phyloP scores from a whole-genome alignment of 2,329 filamentous ascomycete genomes.

The Cytospora paraplurivora region DNA sequence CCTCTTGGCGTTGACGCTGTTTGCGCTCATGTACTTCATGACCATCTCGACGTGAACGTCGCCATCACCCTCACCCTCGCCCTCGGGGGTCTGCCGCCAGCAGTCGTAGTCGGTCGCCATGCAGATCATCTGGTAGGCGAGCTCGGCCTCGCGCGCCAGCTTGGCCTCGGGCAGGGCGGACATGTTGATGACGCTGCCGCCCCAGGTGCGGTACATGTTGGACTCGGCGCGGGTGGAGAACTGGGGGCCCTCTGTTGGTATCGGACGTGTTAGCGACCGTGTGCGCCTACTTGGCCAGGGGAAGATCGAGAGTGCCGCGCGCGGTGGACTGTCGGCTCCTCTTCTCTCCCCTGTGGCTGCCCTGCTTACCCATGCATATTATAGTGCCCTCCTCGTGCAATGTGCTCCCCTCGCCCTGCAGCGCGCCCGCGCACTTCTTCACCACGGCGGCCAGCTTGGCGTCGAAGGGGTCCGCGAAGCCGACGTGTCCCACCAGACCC shows the following conservation, averaged over 20 bases:
- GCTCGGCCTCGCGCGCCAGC: conserved; percentile 92
- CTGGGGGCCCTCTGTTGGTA: conserved; percentile 79
- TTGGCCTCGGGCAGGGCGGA: conserved; percentile 93
- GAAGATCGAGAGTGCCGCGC: conserved; percentile 1
- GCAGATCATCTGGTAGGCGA: conserved; percentile 97
- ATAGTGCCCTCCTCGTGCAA: conserved; percentile 84
- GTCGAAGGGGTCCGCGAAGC: conserved; percentile 96
- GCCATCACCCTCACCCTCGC: conserved; percentile 49
- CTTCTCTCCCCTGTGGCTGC: background rate
- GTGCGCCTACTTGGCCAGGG: background rate
- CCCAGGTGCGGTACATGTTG: conserved; percentile 92
- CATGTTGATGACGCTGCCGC: conserved; percentile 98
- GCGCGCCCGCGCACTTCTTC: conserved; percentile 69
- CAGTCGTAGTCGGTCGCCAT: conserved; percentile 99
- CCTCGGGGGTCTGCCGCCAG: conserved; percentile 69
- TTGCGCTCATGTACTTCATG: conserved; percentile 93
- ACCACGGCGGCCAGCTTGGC: conserved; percentile 74
- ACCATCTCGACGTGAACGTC: conserved; percentile 97
- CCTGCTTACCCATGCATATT: conserved; percentile 80
- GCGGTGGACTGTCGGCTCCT: background rate
- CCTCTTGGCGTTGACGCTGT: conserved; percentile 81
- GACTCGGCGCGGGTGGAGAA: conserved; percentile 97
- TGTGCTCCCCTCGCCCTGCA: conserved; percentile 82
- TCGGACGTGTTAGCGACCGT: conserved; percentile 4
- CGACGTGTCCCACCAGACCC: conserved; percentile 90